Percentiles rank a stretch among this genome's conserved stretches.
Evolutionary conservation across 1,284 basidiomycete genomes (phyloP).

Genomic region (Farysia itapuensis): DNA sequence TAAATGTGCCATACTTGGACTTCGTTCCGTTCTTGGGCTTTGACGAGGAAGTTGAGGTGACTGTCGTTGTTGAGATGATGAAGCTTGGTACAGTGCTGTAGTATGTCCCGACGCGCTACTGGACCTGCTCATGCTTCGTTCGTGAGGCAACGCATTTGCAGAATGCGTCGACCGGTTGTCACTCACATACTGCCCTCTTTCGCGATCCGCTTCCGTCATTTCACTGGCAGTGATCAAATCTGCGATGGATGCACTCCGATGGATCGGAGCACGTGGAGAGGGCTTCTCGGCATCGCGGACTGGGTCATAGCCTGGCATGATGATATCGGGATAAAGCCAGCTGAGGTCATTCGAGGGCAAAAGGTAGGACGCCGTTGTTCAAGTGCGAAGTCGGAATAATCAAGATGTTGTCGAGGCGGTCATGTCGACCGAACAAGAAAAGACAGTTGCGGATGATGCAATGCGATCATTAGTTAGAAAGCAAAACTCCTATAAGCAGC

Average conservation of each 20-base stretch:
- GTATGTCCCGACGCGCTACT: constrained; percentile 22
- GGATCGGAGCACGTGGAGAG: not conserved
- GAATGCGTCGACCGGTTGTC: constrained; percentile 6
- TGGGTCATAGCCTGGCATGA: constrained; percentile 1
- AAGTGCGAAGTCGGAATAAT: no score
- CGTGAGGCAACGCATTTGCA: constrained; percentile 4
- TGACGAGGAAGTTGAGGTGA: constrained; percentile 9
- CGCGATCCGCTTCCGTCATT: constrained; percentile 28
- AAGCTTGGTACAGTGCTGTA: constrained; percentile 1
- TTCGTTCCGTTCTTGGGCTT: constrained; percentile 20
- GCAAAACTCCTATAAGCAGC: no score
- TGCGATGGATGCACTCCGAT: constrained; percentile 26
- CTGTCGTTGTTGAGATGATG: constrained; percentile 15
- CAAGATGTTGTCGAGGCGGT: no score
- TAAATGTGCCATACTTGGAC: constrained; percentile 39
- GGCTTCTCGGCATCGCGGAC: not conserved
- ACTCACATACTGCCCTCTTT: constrained; percentile 4
- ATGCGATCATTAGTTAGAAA: no score
- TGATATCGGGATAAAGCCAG: no score
- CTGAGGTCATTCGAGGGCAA: no score
- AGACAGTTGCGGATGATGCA: no score
- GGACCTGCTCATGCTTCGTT: constrained; percentile 31
- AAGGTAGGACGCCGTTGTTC: no score
- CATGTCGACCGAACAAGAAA: no score
- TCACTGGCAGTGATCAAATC: constrained; percentile 34